Percentiles rank a stretch among this genome's conserved stretches.
Evolutionary conservation across 2,329 filamentous ascomycete species (phyloP).

Genomic region (Monilinia fructicola): DNA sequence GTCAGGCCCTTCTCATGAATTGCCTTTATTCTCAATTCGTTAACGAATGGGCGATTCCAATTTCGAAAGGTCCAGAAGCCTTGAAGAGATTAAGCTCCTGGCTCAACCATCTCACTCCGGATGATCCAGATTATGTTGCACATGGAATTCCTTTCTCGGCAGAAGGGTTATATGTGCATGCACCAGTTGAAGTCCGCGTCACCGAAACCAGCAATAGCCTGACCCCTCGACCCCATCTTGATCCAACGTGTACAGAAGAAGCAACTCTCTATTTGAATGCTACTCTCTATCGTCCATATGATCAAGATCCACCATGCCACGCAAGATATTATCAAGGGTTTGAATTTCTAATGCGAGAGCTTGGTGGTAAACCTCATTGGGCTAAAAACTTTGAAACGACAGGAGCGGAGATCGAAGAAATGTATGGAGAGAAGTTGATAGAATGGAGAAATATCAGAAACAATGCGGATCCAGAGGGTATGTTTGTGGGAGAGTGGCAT

Average conservation of each 20-base stretch:
- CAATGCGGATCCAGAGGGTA: constrained; percentile 73
- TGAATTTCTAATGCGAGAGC: constrained; percentile 84
- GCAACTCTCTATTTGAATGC: constrained; percentile 88
- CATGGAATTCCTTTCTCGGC: constrained; percentile 77
- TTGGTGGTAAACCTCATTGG: constrained; percentile 84
- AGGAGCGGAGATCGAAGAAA: constrained; percentile 58
- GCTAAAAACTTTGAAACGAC: constrained; percentile 81
- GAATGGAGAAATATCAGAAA: constrained; percentile 68
- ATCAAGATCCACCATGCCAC: constrained; percentile 71
- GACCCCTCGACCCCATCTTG: constrained; percentile 60
- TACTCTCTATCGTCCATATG: constrained; percentile 82
- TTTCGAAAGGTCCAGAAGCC: constrained; percentile 83
- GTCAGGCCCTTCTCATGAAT: constrained; percentile 86
- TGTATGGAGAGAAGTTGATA: constrained; percentile 68
- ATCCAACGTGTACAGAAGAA: constrained; percentile 65
- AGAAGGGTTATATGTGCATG: constrained; percentile 79
- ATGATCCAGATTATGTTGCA: constrained; percentile 62
- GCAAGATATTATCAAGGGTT: constrained; percentile 84
- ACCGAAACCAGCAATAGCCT: constrained; percentile 60
- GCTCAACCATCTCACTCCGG: constrained; percentile 65
- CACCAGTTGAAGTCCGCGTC: constrained; percentile 89
- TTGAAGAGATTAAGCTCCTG: constrained; percentile 80
- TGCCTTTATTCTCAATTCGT: constrained; percentile 98
- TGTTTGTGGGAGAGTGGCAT: constrained; percentile 93
- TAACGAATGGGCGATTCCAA: constrained; percentile 94